phyloP scores from a whole-genome alignment of 768 basidiomycete genomes.

The Pleurotus cornucopiae region DNA sequence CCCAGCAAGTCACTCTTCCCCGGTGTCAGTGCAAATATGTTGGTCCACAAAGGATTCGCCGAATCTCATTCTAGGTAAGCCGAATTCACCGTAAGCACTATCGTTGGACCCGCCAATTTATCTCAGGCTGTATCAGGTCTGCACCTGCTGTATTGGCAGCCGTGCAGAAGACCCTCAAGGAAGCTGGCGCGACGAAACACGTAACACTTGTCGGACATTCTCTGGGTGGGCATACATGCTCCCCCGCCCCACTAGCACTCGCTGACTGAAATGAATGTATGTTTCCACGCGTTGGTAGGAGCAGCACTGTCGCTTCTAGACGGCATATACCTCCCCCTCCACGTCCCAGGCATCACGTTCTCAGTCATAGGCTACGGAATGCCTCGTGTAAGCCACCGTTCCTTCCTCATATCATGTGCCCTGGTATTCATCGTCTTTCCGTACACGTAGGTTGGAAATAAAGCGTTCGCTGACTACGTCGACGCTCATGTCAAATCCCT shows the following conservation, averaged over 20 bases:
- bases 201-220: conserved; percentile 46
- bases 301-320: conserved; percentile 55
- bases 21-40: conserved; percentile 31
- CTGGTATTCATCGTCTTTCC: background rate
- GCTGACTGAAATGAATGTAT: background rate
- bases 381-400: conserved; percentile 31
- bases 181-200: conserved; percentile 22
- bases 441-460: conserved; percentile 44
- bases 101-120: background rate
- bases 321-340: conserved; percentile 48
- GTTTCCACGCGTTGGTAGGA: conserved; percentile 22
- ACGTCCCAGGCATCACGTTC: conserved; percentile 33
- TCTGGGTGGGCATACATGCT: conserved; percentile 14
- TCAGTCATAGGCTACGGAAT: conserved; percentile 35
- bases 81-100: background rate
- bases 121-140: conserved; percentile 24
- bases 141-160: conserved; percentile 37
- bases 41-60: conserved; percentile 42
- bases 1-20: conserved; percentile 40
- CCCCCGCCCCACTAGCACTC: background rate
- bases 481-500: conserved; percentile 39
- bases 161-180: conserved; percentile 30
- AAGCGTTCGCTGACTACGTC: conserved; percentile 58
- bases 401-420: conserved; percentile 14
- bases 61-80: conserved; percentile 35